Conservation (phyloP, 169 alveolate genomes). For the Eimeria maxima region DNA sequence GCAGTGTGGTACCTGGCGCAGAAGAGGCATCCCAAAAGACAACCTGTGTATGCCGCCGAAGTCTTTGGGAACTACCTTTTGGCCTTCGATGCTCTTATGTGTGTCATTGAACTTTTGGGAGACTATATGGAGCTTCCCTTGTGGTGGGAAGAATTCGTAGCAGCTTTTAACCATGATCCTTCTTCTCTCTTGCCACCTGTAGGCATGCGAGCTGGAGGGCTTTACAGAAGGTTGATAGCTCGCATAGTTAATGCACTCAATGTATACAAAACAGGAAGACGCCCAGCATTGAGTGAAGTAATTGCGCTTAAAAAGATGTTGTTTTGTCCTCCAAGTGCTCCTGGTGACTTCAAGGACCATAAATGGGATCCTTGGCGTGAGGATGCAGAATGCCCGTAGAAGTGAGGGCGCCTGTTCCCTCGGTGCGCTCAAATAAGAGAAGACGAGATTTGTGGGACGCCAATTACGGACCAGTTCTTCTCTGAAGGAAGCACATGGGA, state of each 20-base stretch:
- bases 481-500: no score
- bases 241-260: not conserved
- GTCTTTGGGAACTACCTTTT: not conserved
- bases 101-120: not conserved
- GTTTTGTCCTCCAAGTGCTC: not conserved
- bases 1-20: not conserved
- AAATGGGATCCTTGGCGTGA: not conserved
- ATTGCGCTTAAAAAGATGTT: not conserved
- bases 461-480: no score
- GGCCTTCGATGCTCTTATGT: not conserved
- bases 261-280: not conserved
- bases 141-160: not conserved
- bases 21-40: not conserved
- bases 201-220: not conserved
- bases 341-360: not conserved
- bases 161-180: not conserved
- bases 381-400: not conserved
- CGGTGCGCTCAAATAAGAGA: not conserved
- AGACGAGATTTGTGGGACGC: no score
- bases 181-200: not conserved
- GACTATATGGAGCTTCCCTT: not conserved
- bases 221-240: not conserved
- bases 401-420: not conserved
- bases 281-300: not conserved
- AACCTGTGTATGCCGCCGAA: not conserved